Base-by-base conservation (phyloP, 768 basidiomycete species). In the Leccinum uliginosum region DNA sequence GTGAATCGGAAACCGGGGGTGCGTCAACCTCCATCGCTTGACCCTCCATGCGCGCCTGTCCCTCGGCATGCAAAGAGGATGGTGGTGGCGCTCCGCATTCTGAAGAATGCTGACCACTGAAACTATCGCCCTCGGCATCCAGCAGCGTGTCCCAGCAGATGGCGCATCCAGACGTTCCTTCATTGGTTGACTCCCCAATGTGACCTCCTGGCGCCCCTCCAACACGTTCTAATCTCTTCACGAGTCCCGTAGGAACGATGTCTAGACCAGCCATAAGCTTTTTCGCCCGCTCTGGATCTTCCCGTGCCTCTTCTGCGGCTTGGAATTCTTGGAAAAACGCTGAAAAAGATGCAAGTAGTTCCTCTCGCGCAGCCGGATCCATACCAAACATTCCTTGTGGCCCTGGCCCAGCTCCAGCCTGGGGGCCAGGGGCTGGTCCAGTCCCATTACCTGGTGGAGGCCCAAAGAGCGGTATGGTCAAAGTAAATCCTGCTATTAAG, bases 71-170 rank as follows among this genome's bases (percentile, higher is more conserved):
- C 11, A 52, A 51, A 3, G 53, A 27, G 30, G 48, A 55, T n/a
- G 56, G 21, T 21, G 45, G 59, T 2, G 53, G 30, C 2, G 17
- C 52, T 17, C 57, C 59, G 19, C 48, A 44, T 47, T 46, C 69
- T 3, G 51, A 53, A 40, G 54, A 21, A 2, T 64, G 59, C 3
- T 53, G 65, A 17, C 59, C 50, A 9, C n/a, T 59, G 35, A 61
- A 74, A 8, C 64, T 66, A 35, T 71, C 81, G 67, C 56, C 80
- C 75, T 64, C 75, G 62, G 62, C 63, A 47, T 80, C 77, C 53
- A 91, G 69, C 19, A 90, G 64, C 30, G 74, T 74, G 62, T 91
- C 89, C 87, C 86, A 90, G 66, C 89, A 91, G 46, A 91, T 82
- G 2, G 89, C 87, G 65, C 89, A 91, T 11, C 73, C 74, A 14